A percentile compares a stretch with the other conserved stretches of the same genome.
phyloP scores from a whole-genome alignment of 495 filamentous ascomycete genomes.

The Paragyromitra xinjiangensis region DNA sequence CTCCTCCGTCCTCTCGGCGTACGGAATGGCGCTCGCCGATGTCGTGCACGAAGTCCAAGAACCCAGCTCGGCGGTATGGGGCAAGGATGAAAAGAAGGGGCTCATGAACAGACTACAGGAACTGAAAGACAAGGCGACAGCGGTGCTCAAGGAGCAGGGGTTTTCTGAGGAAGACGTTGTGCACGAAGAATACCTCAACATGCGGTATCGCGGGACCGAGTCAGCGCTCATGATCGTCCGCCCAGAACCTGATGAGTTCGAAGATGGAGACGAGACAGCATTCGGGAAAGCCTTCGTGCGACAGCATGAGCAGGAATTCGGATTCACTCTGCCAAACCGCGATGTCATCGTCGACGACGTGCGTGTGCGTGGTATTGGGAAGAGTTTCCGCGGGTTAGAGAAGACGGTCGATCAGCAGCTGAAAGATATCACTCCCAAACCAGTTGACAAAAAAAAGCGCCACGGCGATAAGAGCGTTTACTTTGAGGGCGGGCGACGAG shows the following conservation, averaged over 20 bases:
- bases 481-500: constrained; percentile 76
- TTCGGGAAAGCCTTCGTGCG: constrained; percentile 84
- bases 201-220: constrained; percentile 87
- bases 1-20: constrained; percentile 93
- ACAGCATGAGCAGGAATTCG: constrained; percentile 93
- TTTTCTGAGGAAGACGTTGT: constrained; percentile 76
- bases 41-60: constrained; percentile 93
- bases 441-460: constrained; percentile 64
- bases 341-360: constrained; percentile 95
- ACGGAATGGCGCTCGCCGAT: constrained; percentile 95
- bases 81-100: constrained; percentile 64
- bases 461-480: constrained; percentile 70
- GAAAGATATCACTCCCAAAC: constrained; percentile 67
- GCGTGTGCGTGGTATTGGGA: constrained; percentile 85
- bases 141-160: constrained; percentile 74
- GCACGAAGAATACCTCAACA: constrained; percentile 89
- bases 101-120: constrained; percentile 68
- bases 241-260: constrained; percentile 63
- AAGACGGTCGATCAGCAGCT: constrained; percentile 83
- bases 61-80: constrained; percentile 84
- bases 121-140: constrained; percentile 73
- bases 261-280: constrained; percentile 71
- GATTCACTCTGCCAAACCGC: constrained; percentile 85
- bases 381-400: constrained; percentile 79
- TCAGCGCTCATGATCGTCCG: constrained; percentile 85